A percentile compares a stretch with the other conserved stretches of the same genome.
These are phyloP conservation scores for Tranzscheliella williamsii DNA, from an alignment of 1,284 basidiomycete species.

Conservation along the genomic window DNA sequence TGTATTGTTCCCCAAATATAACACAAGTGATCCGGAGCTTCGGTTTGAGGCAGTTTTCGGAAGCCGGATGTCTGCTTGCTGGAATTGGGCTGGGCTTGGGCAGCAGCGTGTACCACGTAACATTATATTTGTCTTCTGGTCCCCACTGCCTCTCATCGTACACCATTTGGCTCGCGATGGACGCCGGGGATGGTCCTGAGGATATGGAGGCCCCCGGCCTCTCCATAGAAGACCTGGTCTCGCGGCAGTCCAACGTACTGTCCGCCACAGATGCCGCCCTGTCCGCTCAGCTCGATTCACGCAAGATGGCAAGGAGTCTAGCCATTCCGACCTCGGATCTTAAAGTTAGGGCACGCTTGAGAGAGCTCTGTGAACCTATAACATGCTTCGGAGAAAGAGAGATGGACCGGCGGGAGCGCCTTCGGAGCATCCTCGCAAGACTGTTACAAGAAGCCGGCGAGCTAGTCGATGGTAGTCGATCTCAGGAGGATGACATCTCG, in stretches of 20 bases:
- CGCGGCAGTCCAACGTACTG: conserved; percentile 9
- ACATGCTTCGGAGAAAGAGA: conserved; percentile 90
- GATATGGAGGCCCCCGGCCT: no score
- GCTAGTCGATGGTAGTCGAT: neutral
- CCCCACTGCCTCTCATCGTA: no score
- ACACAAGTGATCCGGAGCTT: no score
- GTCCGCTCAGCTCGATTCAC: conserved; percentile 45
- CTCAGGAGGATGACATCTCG: conserved; percentile 68
- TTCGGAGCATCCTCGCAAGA: conserved; percentile 75
- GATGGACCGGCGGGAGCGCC: conserved; percentile 78
- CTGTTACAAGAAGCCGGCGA: conserved; percentile 61
- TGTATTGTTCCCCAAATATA: no score
- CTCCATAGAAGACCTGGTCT: conserved; percentile 30
- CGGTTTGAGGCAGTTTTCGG: no score
- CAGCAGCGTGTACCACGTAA: no score
- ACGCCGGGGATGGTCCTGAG: no score
- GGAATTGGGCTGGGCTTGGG: no score
- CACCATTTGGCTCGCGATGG: no score
- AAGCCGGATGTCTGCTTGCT: no score
- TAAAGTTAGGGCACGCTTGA: conserved; percentile 81
- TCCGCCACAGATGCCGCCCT: conserved; percentile 39
- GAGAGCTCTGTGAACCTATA: conserved; percentile 92
- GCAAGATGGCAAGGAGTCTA: conserved; percentile 84
- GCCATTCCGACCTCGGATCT: conserved; percentile 96
- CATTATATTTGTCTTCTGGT: no score